phyloP scores from a whole-genome alignment of 345 rosid species.

The Mercurialis annua region DNA sequence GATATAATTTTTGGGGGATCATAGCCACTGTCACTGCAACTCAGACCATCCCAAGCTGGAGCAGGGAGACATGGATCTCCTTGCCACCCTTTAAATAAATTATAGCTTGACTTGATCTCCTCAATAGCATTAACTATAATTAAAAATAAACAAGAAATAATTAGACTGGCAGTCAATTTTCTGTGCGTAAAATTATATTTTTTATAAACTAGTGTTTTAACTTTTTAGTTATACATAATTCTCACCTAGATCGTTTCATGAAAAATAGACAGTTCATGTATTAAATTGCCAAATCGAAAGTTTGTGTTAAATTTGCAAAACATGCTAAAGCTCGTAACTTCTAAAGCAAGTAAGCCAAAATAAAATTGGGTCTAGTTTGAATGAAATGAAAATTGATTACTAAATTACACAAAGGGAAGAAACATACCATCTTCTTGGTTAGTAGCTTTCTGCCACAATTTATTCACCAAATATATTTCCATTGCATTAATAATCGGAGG shows the following conservation, averaged over 20 bases:
- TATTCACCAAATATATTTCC: slow-evolving; percentile 21
- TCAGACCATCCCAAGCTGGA: slow-evolving; percentile 29
- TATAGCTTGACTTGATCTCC: slow-evolving; percentile 24
- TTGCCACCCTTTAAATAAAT: slow-evolving; percentile 22
- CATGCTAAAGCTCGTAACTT: too few species aligned
- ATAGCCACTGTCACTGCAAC: slow-evolving; percentile 29
- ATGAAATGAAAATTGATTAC: background rate
- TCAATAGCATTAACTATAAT: slow-evolving; percentile 24
- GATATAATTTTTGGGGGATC: slow-evolving; percentile 28
- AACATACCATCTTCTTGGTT: slow-evolving; percentile 29
- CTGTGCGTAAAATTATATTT: too few species aligned
- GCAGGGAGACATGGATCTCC: slow-evolving; percentile 31
- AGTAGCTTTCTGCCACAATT: slow-evolving; percentile 18
- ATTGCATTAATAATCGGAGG: slow-evolving; percentile 37
- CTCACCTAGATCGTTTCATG: too few species aligned
- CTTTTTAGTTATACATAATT: too few species aligned
- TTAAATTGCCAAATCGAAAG: too few species aligned
- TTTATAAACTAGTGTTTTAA: too few species aligned
- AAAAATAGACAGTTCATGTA: too few species aligned
- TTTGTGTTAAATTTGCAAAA: too few species aligned
- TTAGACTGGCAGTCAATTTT: too few species aligned
- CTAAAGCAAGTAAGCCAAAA: too few species aligned
- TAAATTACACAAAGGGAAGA: background rate
- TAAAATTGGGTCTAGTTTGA: background rate
- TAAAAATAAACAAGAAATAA: background rate